Conservation (phyloP, 2,329 filamentous ascomycete species). For the Pseudohalonectria lignicola region DNA sequence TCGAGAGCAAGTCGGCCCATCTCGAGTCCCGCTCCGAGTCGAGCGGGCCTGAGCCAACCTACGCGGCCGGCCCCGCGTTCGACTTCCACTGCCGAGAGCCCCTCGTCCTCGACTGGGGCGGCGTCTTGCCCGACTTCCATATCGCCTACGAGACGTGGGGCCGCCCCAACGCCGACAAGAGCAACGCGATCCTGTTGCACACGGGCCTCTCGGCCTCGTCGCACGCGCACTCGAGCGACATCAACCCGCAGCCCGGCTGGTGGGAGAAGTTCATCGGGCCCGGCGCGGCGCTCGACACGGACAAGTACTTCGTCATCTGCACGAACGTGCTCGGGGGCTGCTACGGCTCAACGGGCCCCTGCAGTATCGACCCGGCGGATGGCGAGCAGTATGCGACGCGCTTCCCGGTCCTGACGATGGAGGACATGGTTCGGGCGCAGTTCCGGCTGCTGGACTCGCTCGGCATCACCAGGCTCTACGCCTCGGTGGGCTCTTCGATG, state of each 20-base stretch:
- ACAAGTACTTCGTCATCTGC: constrained; percentile 88
- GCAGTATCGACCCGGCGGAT: constrained; percentile 78
- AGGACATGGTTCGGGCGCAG: constrained; percentile 96
- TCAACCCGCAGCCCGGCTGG: constrained; percentile 86
- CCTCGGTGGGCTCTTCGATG: constrained; percentile 94
- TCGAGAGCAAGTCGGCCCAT: constrained; percentile 66
- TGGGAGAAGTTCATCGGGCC: constrained; percentile 98
- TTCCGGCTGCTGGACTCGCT: constrained; percentile 78
- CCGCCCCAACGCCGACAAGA: constrained; percentile 62
- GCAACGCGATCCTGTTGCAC: constrained; percentile 84
- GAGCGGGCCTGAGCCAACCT: constrained; percentile 83
- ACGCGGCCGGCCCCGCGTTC: constrained; percentile 80
- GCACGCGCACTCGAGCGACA: constrained; percentile 83
- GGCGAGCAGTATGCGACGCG: constrained; percentile 83
- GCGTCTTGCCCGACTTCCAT: constrained; percentile 77
- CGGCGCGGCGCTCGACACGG: constrained; percentile 72
- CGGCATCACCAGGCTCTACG: constrained; percentile 69
- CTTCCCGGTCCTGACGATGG: constrained; percentile 90
- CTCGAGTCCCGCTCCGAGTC: constrained; percentile 50
- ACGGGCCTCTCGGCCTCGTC: constrained; percentile 95
- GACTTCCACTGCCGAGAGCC: constrained; percentile 64
- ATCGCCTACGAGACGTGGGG: constrained; percentile 95
- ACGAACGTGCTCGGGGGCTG: constrained; percentile 95
- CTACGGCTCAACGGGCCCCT: constrained; percentile 88
- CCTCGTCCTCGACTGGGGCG: constrained; percentile 86